Conservation (phyloP, 2,329 filamentous ascomycete species). For the Arthrobotrys conoides region DNA sequence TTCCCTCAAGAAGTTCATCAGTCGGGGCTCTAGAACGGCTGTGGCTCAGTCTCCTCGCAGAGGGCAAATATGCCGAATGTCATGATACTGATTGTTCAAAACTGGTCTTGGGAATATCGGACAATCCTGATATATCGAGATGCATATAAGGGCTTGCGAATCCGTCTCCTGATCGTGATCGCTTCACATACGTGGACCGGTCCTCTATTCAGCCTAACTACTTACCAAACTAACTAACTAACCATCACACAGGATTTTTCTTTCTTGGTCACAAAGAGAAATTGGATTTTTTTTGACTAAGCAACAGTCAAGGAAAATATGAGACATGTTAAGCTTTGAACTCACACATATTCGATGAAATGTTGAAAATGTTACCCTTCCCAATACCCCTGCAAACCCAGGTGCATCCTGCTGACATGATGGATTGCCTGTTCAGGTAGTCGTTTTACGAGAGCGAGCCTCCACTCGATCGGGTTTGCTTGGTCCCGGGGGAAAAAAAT, state of each 20-base stretch:
- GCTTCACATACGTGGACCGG: slow-evolving; percentile 22
- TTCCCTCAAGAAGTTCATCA: slow-evolving; percentile 1
- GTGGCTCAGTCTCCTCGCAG: slow-evolving; percentile 1
- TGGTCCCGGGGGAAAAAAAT: slow-evolving; percentile 10
- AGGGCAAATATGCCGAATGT: neutral
- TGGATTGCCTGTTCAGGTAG: slow-evolving; percentile 46
- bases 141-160: slow-evolving; percentile 27
- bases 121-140: neutral
- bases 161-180: slow-evolving; percentile 39
- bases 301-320: neutral
- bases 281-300: slow-evolving; percentile 6
- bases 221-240: too few species aligned
- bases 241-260: slow-evolving; percentile 14
- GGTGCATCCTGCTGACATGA: slow-evolving; percentile 48
- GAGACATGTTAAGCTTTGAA: slow-evolving; percentile 22
- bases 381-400: slow-evolving; percentile 20
- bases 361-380: slow-evolving; percentile 19
- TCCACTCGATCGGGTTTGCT: neutral
- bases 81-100: neutral
- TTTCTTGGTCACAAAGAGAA: slow-evolving; percentile 2
- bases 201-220: slow-evolving; percentile 11
- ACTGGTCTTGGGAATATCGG: neutral
- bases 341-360: neutral
- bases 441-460: slow-evolving; percentile 52
- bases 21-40: neutral